These are phyloP conservation scores for Penicillium sp. DNA, from an alignment of 2,329 filamentous ascomycete genomes.

Conservation along the genomic window DNA sequence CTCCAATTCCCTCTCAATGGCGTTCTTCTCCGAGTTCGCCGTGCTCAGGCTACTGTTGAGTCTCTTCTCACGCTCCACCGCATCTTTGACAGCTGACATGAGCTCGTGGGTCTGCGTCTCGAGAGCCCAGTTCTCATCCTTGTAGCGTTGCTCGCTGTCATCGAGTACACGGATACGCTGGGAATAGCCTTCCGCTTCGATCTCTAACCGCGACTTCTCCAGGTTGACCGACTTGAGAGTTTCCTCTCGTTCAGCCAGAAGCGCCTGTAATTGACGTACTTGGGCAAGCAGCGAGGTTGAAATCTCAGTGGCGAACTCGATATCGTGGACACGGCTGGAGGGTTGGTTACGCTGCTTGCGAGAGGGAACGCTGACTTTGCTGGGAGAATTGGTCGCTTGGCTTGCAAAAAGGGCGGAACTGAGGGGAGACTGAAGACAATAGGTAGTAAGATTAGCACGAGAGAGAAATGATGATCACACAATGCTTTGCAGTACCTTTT, in stretches of 20 bases:
- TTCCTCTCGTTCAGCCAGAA: constrained; percentile 87
- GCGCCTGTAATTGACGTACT: constrained; percentile 84
- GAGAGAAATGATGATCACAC: neutral
- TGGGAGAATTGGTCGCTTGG: constrained; percentile 83
- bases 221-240: constrained; percentile 74
- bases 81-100: constrained; percentile 73
- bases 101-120: constrained; percentile 91
- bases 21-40: constrained; percentile 75
- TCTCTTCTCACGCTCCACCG: constrained; percentile 81
- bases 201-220: constrained; percentile 80
- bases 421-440: constrained; percentile 63
- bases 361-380: constrained; percentile 85
- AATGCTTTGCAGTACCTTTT: constrained; percentile 47
- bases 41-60: constrained; percentile 74
- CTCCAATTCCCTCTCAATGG: constrained; percentile 84
- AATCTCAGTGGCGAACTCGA: constrained; percentile 98
- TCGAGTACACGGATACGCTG: constrained; percentile 83
- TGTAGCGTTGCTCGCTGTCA: constrained; percentile 94
- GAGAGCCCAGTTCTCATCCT: constrained; percentile 98
- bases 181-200: constrained; percentile 78
- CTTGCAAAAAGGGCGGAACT: constrained; percentile 82
- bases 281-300: constrained; percentile 94
- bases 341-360: constrained; percentile 90
- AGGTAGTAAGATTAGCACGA: constrained; percentile 19
- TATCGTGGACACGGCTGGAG: constrained; percentile 86